Evolutionary conservation across 2,329 filamentous ascomycete genomes (phyloP).

Genomic region (Thelonectria rubi): DNA sequence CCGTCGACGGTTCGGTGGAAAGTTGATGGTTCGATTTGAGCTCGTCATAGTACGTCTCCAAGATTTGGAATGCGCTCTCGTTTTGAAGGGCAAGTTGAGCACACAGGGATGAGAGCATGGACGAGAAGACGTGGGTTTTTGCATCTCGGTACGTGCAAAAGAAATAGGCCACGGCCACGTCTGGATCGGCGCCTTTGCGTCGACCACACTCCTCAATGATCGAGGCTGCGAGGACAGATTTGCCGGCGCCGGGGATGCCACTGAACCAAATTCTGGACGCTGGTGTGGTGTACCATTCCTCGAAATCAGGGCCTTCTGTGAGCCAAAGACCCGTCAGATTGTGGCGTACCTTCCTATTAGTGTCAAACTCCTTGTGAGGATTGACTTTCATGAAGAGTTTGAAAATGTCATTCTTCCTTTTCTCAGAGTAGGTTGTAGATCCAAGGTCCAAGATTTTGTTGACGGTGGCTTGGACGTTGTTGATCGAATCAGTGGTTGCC

Average conservation of each 20-base stretch:
- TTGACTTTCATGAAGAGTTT: slow-evolving; percentile 14
- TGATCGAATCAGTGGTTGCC: background rate
- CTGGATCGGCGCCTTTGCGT: background rate
- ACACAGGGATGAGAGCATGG: background rate
- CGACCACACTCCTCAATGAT: slow-evolving; percentile 12
- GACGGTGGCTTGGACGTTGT: background rate
- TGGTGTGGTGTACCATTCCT: background rate
- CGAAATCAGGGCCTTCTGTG: background rate
- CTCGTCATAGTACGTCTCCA: slow-evolving; percentile 9
- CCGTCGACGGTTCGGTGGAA: background rate
- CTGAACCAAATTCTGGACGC: slow-evolving; percentile 5
- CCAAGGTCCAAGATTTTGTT: slow-evolving; percentile 6
- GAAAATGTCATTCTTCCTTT: background rate
- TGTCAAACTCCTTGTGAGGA: background rate
- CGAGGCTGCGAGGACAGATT: slow-evolving; percentile 12
- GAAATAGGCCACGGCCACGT: slow-evolving; percentile 9
- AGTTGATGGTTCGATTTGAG: background rate
- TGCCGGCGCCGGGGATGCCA: slow-evolving; percentile 25
- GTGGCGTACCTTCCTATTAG: slow-evolving; percentile 1
- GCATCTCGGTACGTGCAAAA: slow-evolving; percentile 12
- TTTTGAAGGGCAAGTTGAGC: slow-evolving; percentile 14
- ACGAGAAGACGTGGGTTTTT: rapidly evolving
- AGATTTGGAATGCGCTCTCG: background rate
- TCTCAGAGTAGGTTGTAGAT: background rate
- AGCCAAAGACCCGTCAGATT: slow-evolving; percentile 17